phyloP scores from a whole-genome alignment of 495 filamentous ascomycete species.

The Pseudevernia furfuracea region DNA sequence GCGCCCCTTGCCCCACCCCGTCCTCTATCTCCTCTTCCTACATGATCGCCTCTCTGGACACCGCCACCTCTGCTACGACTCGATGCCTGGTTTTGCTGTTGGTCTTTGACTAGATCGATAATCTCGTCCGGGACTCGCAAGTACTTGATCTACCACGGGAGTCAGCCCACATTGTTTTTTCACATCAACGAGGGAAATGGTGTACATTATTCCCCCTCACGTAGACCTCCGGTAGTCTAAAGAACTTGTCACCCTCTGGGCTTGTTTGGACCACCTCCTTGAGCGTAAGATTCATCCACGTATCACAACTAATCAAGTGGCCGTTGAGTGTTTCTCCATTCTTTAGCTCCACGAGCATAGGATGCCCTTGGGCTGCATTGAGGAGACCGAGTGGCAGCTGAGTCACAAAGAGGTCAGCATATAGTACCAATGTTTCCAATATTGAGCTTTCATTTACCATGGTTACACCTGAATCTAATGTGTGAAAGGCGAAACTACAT shows the following conservation, averaged over 20 bases:
- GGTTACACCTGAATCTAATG: not conserved
- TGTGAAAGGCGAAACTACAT: not conserved
- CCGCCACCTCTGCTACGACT: slow-evolving; percentile 61
- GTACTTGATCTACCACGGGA: slow-evolving; percentile 78
- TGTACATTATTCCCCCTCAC: slow-evolving; percentile 92
- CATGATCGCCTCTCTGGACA: slow-evolving; percentile 55
- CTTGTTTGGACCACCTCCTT: slow-evolving; percentile 98
- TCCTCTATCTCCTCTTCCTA: slow-evolving; percentile 48
- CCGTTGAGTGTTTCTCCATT: slow-evolving; percentile 97
- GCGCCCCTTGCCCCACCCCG: slow-evolving; percentile 41
- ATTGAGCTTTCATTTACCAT: slow-evolving; percentile 13
- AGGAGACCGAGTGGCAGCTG: slow-evolving; percentile 89
- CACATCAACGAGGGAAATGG: slow-evolving; percentile 12
- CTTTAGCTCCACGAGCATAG: slow-evolving; percentile 99
- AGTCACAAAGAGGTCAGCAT: not conserved
- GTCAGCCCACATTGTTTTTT: not conserved
- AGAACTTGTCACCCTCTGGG: slow-evolving; percentile 89
- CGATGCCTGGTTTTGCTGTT: slow-evolving; percentile 66
- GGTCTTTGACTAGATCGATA: slow-evolving; percentile 86
- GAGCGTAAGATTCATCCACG: slow-evolving; percentile 97
- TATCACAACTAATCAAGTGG: slow-evolving; percentile 91
- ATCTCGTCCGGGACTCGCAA: slow-evolving; percentile 93
- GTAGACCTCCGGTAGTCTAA: slow-evolving; percentile 84
- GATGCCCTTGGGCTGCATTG: slow-evolving; percentile 92
- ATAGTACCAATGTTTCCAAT: not conserved